Percentiles rank a stretch among this genome's conserved stretches.
These are phyloP conservation scores for Trichoderma semiorbis DNA, from an alignment of 2,329 filamentous ascomycete genomes.

Conservation along the genomic window DNA sequence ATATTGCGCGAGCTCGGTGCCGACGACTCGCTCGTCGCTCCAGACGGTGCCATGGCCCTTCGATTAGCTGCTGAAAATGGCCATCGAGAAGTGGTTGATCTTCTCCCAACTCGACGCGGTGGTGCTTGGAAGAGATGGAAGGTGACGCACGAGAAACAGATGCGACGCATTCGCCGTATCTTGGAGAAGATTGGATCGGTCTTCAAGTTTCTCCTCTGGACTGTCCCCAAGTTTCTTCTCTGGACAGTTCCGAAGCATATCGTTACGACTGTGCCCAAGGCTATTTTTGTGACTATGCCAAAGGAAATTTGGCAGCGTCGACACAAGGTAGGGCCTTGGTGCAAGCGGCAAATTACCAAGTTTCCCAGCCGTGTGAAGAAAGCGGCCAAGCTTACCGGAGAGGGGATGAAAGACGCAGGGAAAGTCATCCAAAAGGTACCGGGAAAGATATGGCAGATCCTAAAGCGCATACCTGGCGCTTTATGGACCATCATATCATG, in stretches of 20 bases:
- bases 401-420: conserved; percentile 26
- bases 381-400: conserved; percentile 20
- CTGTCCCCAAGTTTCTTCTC: conserved; percentile 30
- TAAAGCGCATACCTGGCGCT: conserved; percentile 27
- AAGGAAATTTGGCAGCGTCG: conserved; percentile 28
- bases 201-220: conserved; percentile 28
- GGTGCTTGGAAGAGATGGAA: conserved; percentile 39
- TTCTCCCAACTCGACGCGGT: conserved; percentile 38
- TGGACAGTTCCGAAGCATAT: conserved; percentile 32
- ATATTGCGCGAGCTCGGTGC: conserved; percentile 40
- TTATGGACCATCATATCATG: conserved; percentile 28
- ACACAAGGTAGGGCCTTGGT: conserved; percentile 30
- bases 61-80: conserved; percentile 41
- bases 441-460: conserved; percentile 18
- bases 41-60: conserved; percentile 44
- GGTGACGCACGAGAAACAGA: conserved; percentile 30
- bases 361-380: conserved; percentile 28
- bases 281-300: conserved; percentile 29
- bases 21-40: conserved; percentile 42
- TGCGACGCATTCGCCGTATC: conserved; percentile 27
- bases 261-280: conserved; percentile 31
- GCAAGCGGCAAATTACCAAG: conserved; percentile 26
- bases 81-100: conserved; percentile 43
- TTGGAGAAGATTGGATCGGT: conserved; percentile 26
- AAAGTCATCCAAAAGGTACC: conserved; percentile 21